Conservation (phyloP, 805 yeast species). For the Cyberlindnera lachancei region DNA sequence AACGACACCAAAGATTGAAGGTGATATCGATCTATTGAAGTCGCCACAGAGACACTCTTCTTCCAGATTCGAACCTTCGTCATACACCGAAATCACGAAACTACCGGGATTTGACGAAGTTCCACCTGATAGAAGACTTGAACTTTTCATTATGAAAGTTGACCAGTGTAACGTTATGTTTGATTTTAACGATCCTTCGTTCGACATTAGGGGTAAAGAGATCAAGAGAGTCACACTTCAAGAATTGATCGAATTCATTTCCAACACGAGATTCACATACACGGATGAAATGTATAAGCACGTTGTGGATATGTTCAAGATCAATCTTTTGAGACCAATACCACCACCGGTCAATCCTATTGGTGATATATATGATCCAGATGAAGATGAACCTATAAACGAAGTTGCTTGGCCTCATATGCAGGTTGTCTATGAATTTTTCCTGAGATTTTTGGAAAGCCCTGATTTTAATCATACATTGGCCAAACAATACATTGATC, state of each 20-base stretch:
- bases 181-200: slow-evolving; percentile 90
- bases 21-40: slow-evolving; percentile 73
- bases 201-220: slow-evolving; percentile 89
- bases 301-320: slow-evolving; percentile 84
- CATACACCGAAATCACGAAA: slow-evolving; percentile 56
- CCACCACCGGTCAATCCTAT: slow-evolving; percentile 98
- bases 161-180: slow-evolving; percentile 93
- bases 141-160: slow-evolving; percentile 76
- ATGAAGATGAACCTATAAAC: slow-evolving; percentile 95
- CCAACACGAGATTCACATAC: slow-evolving; percentile 73
- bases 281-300: slow-evolving; percentile 87
- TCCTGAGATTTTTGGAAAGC: slow-evolving; percentile 84
- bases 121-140: slow-evolving; percentile 69
- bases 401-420: slow-evolving; percentile 99
- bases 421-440: slow-evolving; percentile 94
- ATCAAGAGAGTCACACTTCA: slow-evolving; percentile 79
- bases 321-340: slow-evolving; percentile 86
- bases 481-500: slow-evolving; percentile 93
- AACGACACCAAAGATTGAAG: slow-evolving; percentile 38
- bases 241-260: slow-evolving; percentile 83
- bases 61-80: slow-evolving; percentile 79
- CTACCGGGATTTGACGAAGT: slow-evolving; percentile 88
- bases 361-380: slow-evolving; percentile 95
- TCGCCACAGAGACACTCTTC: slow-evolving; percentile 90
- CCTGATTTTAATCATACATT: slow-evolving; percentile 90